Conservation (phyloP, 2,329 filamentous ascomycete species). For the Aspergillus chevalieri region DNA sequence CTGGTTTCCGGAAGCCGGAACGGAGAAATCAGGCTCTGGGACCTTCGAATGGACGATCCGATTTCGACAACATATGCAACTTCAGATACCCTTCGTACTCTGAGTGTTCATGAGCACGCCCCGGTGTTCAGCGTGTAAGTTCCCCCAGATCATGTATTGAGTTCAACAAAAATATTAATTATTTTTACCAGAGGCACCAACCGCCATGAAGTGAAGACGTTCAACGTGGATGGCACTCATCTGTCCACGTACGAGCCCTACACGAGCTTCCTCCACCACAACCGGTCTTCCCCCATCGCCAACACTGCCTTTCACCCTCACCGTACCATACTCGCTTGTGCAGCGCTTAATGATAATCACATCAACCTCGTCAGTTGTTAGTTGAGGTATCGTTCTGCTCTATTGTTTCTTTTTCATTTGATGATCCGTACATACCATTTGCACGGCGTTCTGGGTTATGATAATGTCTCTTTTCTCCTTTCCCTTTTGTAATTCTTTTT, state of each 20-base stretch:
- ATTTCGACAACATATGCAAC: slow-evolving; percentile 70
- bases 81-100: slow-evolving; percentile 69
- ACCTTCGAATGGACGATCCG: slow-evolving; percentile 78
- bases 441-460: not conserved
- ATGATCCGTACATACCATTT: not conserved
- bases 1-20: slow-evolving; percentile 85
- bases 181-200: slow-evolving; percentile 66
- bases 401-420: not conserved
- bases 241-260: slow-evolving; percentile 85
- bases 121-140: slow-evolving; percentile 91
- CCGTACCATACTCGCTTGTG: slow-evolving; percentile 80
- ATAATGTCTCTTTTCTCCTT: not conserved
- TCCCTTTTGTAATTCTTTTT: not conserved
- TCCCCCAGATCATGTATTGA: not conserved
- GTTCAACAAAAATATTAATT: slow-evolving; percentile 7
- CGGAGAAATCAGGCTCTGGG: slow-evolving; percentile 92
- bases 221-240: slow-evolving; percentile 75
- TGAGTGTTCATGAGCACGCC: slow-evolving; percentile 91
- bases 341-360: slow-evolving; percentile 79
- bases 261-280: slow-evolving; percentile 77
- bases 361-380: slow-evolving; percentile 78
- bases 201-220: slow-evolving; percentile 80
- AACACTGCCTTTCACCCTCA: slow-evolving; percentile 94
- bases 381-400: slow-evolving; percentile 1
- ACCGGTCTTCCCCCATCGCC: slow-evolving; percentile 73